Conservation (phyloP, 306 rosid genomes). For the Citrullus colocynthis region DNA sequence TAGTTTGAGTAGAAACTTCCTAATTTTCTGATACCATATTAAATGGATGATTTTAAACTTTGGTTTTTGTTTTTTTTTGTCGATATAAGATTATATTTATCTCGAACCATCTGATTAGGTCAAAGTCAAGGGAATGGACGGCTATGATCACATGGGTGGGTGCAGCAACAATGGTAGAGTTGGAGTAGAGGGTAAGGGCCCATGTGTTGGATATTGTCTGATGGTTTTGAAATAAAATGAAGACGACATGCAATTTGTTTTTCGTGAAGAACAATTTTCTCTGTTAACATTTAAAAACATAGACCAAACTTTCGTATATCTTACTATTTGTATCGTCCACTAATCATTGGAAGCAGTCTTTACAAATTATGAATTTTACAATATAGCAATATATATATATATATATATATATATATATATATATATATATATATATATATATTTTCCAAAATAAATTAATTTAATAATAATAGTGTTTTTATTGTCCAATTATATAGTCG, state of each 20-base stretch:
- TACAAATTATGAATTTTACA: not conserved
- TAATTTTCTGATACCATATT: too few species aligned
- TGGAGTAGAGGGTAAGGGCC: not conserved
- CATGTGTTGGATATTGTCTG: slow-evolving; percentile 29
- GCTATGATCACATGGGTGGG: not conserved
- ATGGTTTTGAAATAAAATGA: slow-evolving; percentile 16
- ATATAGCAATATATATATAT: not conserved
- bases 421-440: not conserved
- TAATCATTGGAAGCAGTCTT: not conserved
- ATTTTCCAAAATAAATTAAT: not conserved
- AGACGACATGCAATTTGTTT: slow-evolving; percentile 9
- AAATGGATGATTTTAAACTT: too few species aligned
- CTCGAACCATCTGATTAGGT: not conserved
- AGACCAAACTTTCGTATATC: not conserved
- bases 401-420: not conserved
- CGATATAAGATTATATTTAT: not conserved
- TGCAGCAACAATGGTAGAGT: not conserved
- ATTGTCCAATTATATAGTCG: not conserved
- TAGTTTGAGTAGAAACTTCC: too few species aligned
- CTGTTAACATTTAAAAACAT: not conserved
- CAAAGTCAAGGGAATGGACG: not conserved
- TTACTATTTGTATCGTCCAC: not conserved
- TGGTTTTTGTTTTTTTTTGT: not conserved
- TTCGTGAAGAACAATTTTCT: not conserved
- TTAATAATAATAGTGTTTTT: not conserved